These are phyloP conservation scores for Catharanthus roseus DNA, from an alignment of 257 asterid genomes.

Conservation along the genomic window DNA sequence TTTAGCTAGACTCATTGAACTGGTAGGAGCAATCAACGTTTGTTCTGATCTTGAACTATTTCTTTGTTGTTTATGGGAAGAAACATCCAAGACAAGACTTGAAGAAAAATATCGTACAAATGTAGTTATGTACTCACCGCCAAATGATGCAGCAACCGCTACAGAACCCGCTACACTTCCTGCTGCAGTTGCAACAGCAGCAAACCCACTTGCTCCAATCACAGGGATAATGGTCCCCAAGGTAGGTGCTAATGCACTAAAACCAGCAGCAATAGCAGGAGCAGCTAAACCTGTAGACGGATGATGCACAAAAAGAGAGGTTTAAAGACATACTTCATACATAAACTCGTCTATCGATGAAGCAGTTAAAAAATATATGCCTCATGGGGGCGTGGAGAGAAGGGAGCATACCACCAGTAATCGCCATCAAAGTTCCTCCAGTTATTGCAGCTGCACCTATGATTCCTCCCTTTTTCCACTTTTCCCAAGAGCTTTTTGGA, in stretches of 20 bases:
- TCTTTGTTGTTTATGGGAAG: neutral
- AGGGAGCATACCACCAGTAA: conserved; percentile 70
- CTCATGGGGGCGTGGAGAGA: neutral
- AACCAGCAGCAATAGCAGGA: conserved; percentile 97
- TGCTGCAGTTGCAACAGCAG: conserved; percentile 91
- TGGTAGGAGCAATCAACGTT: conserved; percentile 1
- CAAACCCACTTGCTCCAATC: conserved; percentile 92
- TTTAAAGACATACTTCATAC: neutral
- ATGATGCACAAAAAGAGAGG: conserved; percentile 6
- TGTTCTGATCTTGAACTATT: neutral
- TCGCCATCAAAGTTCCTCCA: conserved; percentile 95
- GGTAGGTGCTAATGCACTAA: conserved; percentile 87
- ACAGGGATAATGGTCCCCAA: conserved; percentile 82
- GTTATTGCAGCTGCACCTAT: conserved; percentile 98
- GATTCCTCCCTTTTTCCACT: conserved; percentile 94
- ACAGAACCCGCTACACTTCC: conserved; percentile 98
- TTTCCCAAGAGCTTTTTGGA: conserved; percentile 55
- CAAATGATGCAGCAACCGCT: conserved; percentile 98
- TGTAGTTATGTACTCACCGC: conserved; percentile 42
- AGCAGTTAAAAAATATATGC: neutral
- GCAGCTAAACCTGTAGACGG: conserved; percentile 73
- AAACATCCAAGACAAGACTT: neutral
- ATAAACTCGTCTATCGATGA: neutral
- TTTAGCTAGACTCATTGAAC: neutral
- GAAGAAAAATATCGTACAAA: conserved; percentile 5